These are phyloP conservation scores for Ustilago trichophora DNA, from an alignment of 1,284 basidiomycete genomes.

Conservation along the genomic window DNA sequence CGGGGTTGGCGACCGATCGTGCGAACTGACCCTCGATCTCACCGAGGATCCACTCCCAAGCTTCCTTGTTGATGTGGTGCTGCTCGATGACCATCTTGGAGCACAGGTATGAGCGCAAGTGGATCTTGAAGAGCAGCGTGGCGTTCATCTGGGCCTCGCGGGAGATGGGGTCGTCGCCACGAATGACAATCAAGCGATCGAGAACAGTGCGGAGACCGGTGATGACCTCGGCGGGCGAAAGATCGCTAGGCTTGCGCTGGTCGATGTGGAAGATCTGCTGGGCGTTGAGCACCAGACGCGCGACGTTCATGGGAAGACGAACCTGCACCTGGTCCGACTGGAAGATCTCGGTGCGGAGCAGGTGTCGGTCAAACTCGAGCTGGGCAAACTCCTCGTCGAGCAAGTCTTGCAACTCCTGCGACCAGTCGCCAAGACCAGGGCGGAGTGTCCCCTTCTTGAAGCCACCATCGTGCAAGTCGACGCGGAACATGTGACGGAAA, in stretches of 20 bases:
- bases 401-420: constrained; percentile 82
- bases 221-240: constrained; percentile 87
- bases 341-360: constrained; percentile 86
- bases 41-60: constrained; percentile 97
- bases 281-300: constrained; percentile 93
- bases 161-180: constrained; percentile 76
- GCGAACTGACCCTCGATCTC: constrained; percentile 80
- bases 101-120: constrained; percentile 63
- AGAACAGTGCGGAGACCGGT: constrained; percentile 72
- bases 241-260: constrained; percentile 87
- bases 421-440: constrained; percentile 91
- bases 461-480: constrained; percentile 77
- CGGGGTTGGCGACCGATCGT: constrained; percentile 88
- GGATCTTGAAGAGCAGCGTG: constrained; percentile 88
- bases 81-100: constrained; percentile 64
- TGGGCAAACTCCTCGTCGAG: constrained; percentile 88
- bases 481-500: constrained; percentile 89
- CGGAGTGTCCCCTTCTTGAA: constrained; percentile 77
- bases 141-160: constrained; percentile 86
- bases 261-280: constrained; percentile 98
- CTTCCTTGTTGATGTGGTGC: constrained; percentile 70
- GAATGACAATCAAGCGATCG: constrained; percentile 73
- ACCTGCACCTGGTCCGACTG: constrained; percentile 75
- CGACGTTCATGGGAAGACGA: constrained; percentile 75
- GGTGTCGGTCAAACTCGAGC: constrained; percentile 78